A percentile compares a stretch with the other conserved stretches of the same genome.
Conservation (phyloP, 257 asterid genomes). For the Gentiana macrophylla region DNA sequence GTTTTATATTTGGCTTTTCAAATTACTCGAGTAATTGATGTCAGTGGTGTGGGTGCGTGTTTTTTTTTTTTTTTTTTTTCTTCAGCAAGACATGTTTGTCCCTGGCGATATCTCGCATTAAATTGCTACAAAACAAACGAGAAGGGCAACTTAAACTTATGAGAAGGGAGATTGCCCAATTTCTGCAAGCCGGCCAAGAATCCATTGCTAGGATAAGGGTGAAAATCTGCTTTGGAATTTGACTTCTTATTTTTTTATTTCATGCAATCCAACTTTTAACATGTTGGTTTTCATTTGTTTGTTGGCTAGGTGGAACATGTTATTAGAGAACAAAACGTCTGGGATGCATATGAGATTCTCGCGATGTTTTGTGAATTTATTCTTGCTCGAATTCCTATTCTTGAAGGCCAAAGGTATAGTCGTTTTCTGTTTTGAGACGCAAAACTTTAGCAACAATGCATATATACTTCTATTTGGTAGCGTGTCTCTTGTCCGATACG, state of each 20-base stretch:
- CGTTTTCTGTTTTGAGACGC: too few relatives aligned
- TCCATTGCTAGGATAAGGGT: conserved; percentile 87
- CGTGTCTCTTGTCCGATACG: too few relatives aligned
- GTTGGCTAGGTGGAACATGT: conserved; percentile 81
- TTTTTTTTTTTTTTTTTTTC: conserved; percentile 6
- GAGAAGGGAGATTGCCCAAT: conserved; percentile 87
- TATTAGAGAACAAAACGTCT: conserved; percentile 71
- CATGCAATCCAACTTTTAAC: background rate
- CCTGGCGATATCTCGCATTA: conserved; percentile 73
- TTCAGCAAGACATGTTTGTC: conserved; percentile 88
- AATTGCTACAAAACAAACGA: conserved; percentile 85
- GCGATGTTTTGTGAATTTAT: conserved; percentile 78
- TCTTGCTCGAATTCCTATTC: conserved; percentile 75
- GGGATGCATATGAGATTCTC: conserved; percentile 77
- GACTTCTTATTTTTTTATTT: background rate
- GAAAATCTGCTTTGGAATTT: conserved; percentile 3
- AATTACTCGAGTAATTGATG: too few relatives aligned
- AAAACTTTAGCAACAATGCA: too few relatives aligned
- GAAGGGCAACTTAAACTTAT: conserved; percentile 68
- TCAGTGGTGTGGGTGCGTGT: too few relatives aligned
- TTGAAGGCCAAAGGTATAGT: conserved; percentile 64
- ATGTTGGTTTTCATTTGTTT: conserved; percentile 1
- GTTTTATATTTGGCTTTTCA: too few relatives aligned
- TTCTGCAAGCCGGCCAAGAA: conserved; percentile 86
- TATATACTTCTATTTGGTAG: too few relatives aligned